phyloP scores from a whole-genome alignment of 108 stramenopile species.

The Cyclotella atomus region DNA sequence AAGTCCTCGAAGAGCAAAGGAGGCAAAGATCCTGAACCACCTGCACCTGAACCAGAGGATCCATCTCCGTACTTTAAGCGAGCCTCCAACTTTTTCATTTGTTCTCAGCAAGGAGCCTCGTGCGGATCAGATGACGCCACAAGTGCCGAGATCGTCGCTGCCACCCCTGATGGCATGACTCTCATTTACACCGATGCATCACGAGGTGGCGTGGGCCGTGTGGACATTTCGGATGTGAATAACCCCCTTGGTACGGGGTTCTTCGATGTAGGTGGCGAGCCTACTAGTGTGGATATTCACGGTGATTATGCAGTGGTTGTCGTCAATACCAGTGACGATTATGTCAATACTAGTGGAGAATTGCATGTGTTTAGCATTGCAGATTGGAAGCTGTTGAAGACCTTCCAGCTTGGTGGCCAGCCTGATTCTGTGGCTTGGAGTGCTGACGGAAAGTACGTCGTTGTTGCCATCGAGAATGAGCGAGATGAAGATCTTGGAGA shows the following conservation, averaged over 20 bases:
- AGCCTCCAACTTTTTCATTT: conserved; percentile 6
- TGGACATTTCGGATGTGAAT: conserved; percentile 63
- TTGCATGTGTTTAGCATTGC: conserved; percentile 52
- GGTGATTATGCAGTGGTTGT: conserved; percentile 55
- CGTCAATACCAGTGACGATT: conserved; percentile 62
- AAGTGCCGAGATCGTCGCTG: conserved; percentile 31
- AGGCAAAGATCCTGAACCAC: neutral
- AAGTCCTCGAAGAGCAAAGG: neutral
- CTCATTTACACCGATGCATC: conserved; percentile 61
- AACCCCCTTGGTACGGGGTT: conserved; percentile 46
- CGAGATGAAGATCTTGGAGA: conserved; percentile 58
- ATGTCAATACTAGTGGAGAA: conserved; percentile 47
- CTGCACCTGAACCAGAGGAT: neutral
- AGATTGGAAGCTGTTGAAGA: conserved; percentile 22
- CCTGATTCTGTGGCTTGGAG: conserved; percentile 63
- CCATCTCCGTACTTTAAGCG: conserved; percentile 1
- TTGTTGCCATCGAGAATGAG: conserved; percentile 74
- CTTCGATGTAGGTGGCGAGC: conserved; percentile 62
- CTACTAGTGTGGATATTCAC: conserved; percentile 63
- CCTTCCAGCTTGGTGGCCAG: conserved; percentile 59
- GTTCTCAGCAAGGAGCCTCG: neutral
- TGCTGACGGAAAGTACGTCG: conserved; percentile 53
- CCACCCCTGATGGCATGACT: conserved; percentile 52
- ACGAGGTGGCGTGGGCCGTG: conserved; percentile 47
- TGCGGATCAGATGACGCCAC: neutral